These are phyloP conservation scores for Ilyonectria sp. DNA, from an alignment of 2,329 filamentous ascomycete genomes.

Conservation along the genomic window DNA sequence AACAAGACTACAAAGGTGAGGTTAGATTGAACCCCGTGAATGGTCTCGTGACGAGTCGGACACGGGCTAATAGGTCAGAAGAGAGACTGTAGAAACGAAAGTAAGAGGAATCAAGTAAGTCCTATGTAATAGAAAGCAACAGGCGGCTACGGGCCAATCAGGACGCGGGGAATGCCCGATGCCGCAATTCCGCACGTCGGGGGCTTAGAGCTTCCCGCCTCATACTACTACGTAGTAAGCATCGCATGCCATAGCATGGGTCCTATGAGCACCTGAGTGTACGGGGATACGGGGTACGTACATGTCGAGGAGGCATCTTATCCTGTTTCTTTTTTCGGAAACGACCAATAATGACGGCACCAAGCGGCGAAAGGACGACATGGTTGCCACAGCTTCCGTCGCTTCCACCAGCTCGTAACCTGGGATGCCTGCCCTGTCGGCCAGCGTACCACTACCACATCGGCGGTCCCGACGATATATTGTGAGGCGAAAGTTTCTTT, in stretches of 20 bases:
- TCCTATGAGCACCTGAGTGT: slow-evolving; percentile 27
- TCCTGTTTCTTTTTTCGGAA: not conserved
- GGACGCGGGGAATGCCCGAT: slow-evolving; percentile 35
- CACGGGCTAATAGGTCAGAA: slow-evolving; percentile 37
- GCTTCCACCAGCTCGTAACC: not conserved
- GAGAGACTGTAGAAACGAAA: slow-evolving; percentile 31
- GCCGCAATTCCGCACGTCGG: slow-evolving; percentile 37
- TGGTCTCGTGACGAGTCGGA: slow-evolving; percentile 45
- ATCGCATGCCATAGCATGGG: slow-evolving; percentile 29
- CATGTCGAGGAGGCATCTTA: slow-evolving; percentile 8
- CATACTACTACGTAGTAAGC: slow-evolving; percentile 14
- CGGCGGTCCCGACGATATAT: not conserved
- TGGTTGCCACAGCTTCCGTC: not conserved
- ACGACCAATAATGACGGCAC: slow-evolving; percentile 2
- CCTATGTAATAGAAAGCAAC: slow-evolving; percentile 48
- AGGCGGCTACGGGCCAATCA: slow-evolving; percentile 47
- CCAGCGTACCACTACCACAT: not conserved
- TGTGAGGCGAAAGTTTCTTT: not conserved
- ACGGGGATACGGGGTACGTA: not conserved
- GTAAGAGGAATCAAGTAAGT: slow-evolving; percentile 50
- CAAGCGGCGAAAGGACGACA: slow-evolving; percentile 4
- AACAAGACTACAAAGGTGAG: slow-evolving; percentile 35
- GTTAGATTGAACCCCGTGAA: slow-evolving; percentile 42
- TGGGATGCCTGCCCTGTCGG: not conserved
- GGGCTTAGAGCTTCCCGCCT: slow-evolving; percentile 15